A percentile compares a stretch with the other conserved stretches of the same genome.
These are phyloP conservation scores for Aspergillus latus DNA, from an alignment of 2,329 filamentous ascomycete species.

Conservation along the genomic window DNA sequence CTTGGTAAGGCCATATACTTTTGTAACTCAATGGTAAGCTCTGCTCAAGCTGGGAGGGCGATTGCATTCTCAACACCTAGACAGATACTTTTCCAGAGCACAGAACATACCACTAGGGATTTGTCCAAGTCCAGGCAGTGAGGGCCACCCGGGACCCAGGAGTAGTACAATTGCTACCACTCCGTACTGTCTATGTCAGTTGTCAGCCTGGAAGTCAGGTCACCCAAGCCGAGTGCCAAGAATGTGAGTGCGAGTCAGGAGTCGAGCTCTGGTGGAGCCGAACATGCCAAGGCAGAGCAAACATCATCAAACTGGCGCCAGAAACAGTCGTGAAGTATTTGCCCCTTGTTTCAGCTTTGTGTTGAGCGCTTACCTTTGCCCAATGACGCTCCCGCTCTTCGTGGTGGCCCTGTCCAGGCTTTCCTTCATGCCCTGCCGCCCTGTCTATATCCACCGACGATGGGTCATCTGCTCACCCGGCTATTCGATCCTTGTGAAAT, in stretches of 20 bases:
- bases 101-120: too few relatives aligned
- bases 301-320: slow-evolving; percentile 37
- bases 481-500: slow-evolving; percentile 7
- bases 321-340: slow-evolving; percentile 35
- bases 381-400: slow-evolving; percentile 21
- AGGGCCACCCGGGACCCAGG: too few relatives aligned
- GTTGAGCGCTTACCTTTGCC: slow-evolving; percentile 34
- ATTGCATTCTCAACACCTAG: too few relatives aligned
- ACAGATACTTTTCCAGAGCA: too few relatives aligned
- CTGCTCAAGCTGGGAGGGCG: too few relatives aligned
- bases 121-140: too few relatives aligned
- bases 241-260: slow-evolving; percentile 5
- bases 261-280: slow-evolving; percentile 11
- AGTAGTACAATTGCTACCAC: not conserved
- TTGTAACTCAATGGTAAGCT: too few relatives aligned
- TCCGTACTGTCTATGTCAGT: not conserved
- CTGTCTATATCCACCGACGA: not conserved
- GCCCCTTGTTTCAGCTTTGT: slow-evolving; percentile 34
- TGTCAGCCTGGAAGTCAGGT: not conserved
- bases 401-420: not conserved
- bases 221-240: not conserved
- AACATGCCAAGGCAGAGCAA: slow-evolving; percentile 28
- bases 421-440: not conserved
- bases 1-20: too few relatives aligned
- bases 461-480: slow-evolving; percentile 3